These are phyloP conservation scores for Colletotrichum godetiae DNA, from an alignment of 2,329 filamentous ascomycete genomes.

Conservation along the genomic window DNA sequence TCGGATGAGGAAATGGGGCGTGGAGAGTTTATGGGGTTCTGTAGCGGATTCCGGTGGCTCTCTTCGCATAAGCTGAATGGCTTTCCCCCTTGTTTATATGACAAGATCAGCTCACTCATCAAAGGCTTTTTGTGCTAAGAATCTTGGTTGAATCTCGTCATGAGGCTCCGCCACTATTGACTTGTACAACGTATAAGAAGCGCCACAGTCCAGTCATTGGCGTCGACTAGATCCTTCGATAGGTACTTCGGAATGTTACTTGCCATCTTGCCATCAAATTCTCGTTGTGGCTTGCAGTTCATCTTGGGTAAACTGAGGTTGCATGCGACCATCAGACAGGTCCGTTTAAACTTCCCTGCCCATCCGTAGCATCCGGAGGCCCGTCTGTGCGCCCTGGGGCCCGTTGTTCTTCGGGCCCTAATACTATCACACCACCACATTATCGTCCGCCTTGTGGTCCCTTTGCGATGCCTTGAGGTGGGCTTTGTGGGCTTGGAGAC, in stretches of 20 bases:
- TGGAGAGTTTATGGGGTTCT: not conserved
- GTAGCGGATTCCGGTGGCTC: not conserved
- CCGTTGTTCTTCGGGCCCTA: constrained; percentile 2
- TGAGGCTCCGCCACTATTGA: not conserved
- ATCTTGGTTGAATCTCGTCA: not conserved
- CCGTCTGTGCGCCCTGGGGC: constrained; percentile 10
- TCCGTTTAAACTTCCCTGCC: constrained; percentile 25
- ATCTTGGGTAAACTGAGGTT: constrained; percentile 7
- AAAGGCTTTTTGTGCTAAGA: not conserved
- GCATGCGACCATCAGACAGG: not conserved
- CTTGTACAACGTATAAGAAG: not conserved
- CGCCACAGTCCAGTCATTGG: not conserved
- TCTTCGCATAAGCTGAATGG: not conserved
- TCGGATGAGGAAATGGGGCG: not conserved
- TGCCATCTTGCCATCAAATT: not conserved
- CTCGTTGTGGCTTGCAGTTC: not conserved
- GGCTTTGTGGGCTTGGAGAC: not conserved
- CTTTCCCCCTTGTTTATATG: not conserved
- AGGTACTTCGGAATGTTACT: not conserved
- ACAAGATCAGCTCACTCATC: not conserved
- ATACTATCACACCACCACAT: not conserved
- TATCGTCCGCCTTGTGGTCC: not conserved
- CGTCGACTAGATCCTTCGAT: not conserved
- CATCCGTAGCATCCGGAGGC: constrained; percentile 6
- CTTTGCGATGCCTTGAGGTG: not conserved